Base-by-base conservation (phyloP, 768 basidiomycete genomes). In the Suillus americanus region DNA sequence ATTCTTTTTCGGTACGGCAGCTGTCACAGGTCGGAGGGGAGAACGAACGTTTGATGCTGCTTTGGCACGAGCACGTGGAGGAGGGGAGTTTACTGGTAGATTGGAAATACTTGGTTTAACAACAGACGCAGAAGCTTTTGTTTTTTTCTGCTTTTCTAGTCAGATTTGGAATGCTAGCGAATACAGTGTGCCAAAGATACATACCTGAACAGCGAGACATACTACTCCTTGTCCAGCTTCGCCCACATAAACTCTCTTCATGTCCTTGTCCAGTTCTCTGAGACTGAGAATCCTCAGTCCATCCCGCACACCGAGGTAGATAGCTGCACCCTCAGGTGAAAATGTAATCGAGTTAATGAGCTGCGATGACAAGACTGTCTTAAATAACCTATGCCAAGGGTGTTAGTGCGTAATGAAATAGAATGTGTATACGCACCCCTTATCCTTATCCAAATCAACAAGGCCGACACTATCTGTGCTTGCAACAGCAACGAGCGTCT, bases 381-480 rank as follows among this genome's bases (percentile, higher is more conserved):
- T 85, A 67, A 89, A 82, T 53, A 89, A 77, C 23, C 90, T 92
- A 62, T 7, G 14, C 18, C 3, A 41, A 55, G 51, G 20, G 12
- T 50, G 40, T 69, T 12, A 64, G 56, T 45, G 68, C 43, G 9
- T 12, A 18, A 51, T 45, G 23, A 30, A 35, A 46, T 48, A 13
- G 1, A 43, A 9, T 5, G 16, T 40, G 25, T 20, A 12, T 28
- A 73, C 83, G 53, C 69, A 91, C 90, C 84, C 83, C 68, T 87
- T 87, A 64, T 91, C 89, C 72, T 91, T 92, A 57, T 92, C 89
- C 28, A 93, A 71, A 71, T 93, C 91, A 57, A 92, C 75, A 9
- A 92, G 79, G 4, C 75, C 80, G 13, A 92, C 79, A 50, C 78
- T 75, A 1, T 89, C 90, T 5, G 75, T 78, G 14, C 82, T 78